phyloP scores from a whole-genome alignment of 345 rosid species.

The Populus simonii region DNA sequence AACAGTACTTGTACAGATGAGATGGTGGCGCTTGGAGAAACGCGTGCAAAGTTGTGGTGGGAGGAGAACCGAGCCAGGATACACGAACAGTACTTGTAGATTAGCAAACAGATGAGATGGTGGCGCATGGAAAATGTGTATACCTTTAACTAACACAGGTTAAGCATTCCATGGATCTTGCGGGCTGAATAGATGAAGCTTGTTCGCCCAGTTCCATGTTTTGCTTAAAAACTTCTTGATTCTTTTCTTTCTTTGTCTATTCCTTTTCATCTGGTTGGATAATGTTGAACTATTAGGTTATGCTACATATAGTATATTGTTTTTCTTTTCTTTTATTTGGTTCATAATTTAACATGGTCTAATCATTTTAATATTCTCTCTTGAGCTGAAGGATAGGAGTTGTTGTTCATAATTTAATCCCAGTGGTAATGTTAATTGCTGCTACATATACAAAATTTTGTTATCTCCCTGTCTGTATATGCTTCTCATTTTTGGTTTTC shows the following conservation, averaged over 20 bases:
- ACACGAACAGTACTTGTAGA: constrained; percentile 77
- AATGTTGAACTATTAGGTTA: constrained; percentile 5
- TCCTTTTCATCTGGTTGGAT: constrained; percentile 2
- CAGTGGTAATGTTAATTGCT: neutral
- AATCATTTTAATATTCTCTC: neutral
- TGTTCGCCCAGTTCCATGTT: neutral
- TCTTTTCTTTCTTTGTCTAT: neutral
- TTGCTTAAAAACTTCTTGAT: constrained; percentile 2
- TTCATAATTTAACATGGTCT: neutral
- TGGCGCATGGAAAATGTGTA: constrained; percentile 10
- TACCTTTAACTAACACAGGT: constrained; percentile 9
- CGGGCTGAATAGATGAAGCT: constrained; percentile 10
- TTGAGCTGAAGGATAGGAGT: neutral
- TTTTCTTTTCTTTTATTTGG: neutral
- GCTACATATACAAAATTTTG: neutral
- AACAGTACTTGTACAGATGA: constrained; percentile 61
- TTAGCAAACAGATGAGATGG: constrained; percentile 7
- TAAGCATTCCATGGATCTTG: constrained; percentile 7
- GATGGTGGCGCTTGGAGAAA: constrained; percentile 12
- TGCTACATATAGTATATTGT: neutral
- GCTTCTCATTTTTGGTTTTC: neutral
- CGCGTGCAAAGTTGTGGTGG: constrained; percentile 91
- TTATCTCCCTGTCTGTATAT: neutral
- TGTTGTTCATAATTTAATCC: neutral
- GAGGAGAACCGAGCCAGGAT: constrained; percentile 89